Conservation (phyloP, 768 basidiomycete genomes). For the Naganishia onofrii region DNA sequence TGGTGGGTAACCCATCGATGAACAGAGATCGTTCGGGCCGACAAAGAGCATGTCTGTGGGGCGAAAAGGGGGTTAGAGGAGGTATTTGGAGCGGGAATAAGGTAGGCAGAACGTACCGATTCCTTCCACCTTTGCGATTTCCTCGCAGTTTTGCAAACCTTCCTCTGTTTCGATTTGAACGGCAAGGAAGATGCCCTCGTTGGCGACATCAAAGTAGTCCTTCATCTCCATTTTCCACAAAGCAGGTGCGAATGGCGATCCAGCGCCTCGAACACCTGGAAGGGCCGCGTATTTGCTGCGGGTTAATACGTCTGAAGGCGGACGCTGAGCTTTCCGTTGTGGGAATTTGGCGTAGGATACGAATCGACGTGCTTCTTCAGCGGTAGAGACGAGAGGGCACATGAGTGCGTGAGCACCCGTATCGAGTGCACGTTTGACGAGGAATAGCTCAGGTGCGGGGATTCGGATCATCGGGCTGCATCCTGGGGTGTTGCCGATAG, state of each 20-base stretch:
- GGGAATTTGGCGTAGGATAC: conserved; percentile 40
- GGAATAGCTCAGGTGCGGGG: conserved; percentile 34
- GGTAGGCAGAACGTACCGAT: conserved; percentile 34
- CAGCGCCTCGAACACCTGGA: conserved; percentile 40
- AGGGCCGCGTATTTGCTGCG: conserved; percentile 30
- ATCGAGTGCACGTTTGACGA: conserved; percentile 42
- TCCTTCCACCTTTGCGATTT: conserved; percentile 43
- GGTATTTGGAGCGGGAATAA: not conserved
- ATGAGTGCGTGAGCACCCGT: conserved; percentile 38
- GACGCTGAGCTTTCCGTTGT: conserved; percentile 24
- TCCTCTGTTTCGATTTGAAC: conserved; percentile 45
- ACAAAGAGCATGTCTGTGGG: conserved; percentile 40
- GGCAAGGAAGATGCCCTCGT: conserved; percentile 36
- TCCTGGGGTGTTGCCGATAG: conserved; percentile 32
- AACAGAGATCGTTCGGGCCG: conserved; percentile 43
- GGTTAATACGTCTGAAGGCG: conserved; percentile 4
- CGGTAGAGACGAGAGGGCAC: conserved; percentile 36
- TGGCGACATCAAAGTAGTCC: conserved; percentile 35
- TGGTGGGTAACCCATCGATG: conserved; percentile 36
- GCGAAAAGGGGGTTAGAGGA: not conserved
- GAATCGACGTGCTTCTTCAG: conserved; percentile 35
- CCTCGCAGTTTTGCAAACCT: conserved; percentile 42
- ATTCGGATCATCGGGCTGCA: conserved; percentile 41
- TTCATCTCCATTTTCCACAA: conserved; percentile 35
- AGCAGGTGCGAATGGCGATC: conserved; percentile 38